Evolutionary conservation across 176 grass and related monocot genomes (phyloP).

Genomic region (Lolium multiflorum): DNA sequence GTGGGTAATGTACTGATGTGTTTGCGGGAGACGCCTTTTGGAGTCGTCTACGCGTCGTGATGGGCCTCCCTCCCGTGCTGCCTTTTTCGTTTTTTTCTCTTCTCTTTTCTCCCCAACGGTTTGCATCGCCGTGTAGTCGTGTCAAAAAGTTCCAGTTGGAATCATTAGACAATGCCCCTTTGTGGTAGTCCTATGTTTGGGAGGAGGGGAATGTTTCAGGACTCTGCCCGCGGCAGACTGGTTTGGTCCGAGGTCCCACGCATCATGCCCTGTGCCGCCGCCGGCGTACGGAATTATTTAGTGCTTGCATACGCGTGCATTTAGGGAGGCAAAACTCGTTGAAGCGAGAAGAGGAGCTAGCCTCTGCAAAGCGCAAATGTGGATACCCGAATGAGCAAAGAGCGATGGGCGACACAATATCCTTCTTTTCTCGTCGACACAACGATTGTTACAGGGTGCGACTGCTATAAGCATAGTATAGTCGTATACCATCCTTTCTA

Average conservation of each 20-base stretch:
- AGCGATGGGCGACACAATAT: neutral
- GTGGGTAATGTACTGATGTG: neutral
- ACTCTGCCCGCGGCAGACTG: neutral
- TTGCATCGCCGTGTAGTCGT: too few relatives aligned
- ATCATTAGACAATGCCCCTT: conserved; percentile 16
- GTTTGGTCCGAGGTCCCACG: neutral
- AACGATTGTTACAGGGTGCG: too few relatives aligned
- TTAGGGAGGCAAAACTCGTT: neutral
- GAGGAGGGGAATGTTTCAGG: neutral
- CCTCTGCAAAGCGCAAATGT: neutral
- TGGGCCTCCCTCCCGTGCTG: neutral
- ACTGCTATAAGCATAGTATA: too few relatives aligned
- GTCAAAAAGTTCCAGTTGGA: neutral
- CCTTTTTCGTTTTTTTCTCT: neutral
- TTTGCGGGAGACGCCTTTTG: neutral
- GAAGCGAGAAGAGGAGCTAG: too few relatives aligned
- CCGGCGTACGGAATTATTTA: conserved; percentile 43
- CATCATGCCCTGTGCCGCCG: too few relatives aligned
- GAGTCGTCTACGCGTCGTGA: neutral
- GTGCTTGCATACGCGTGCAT: conserved; percentile 22
- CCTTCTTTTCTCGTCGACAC: too few relatives aligned
- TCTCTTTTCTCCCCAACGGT: neutral
- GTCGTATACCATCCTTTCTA: too few relatives aligned
- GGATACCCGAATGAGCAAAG: neutral
- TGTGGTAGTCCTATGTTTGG: conserved; percentile 25